Evolutionary conservation across 805 yeast genomes (phyloP), one percentile per base, ranked within the genome.

Genomic region (Candida adriatica): DNA sequence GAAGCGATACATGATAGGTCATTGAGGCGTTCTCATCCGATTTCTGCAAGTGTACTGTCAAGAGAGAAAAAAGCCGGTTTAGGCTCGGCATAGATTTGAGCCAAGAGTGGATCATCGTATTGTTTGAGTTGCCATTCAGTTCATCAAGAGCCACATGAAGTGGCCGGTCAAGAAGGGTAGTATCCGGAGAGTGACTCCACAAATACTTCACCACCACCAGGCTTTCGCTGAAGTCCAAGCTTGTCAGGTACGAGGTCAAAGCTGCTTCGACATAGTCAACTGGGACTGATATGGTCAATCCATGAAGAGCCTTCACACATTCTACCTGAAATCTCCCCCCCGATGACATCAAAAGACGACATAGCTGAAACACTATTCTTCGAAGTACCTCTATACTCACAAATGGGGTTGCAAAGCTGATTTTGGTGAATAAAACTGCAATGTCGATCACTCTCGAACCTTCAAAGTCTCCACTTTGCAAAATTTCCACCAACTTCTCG

Each of bases 171-270:
- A 86, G 57, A 31, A 61, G 55, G 3, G 52, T 40, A 4, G 58
- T 46, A 22, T 75, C 84, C 26, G 66, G 69, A 0, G 90, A 68
- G 45, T 83, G 90, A 4, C 66, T 64, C 96, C 96, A 90, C 5
- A 88, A 51, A 7, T 73, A 66, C 30, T 74, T 66, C 41, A 85
- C 70, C 0, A 82, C 79, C 13, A 61, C 53, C 1, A 79, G 54
- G 37, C 75, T 62, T 13, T 64, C 56, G 6, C 56, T 49, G 14
- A 66, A 56, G 21, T 49, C 50, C 6, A 56, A 39, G 6, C 62
- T 52, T 4, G 64, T 49, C 18, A 84, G 65, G 28, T 75, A 63
- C 2, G 70, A 61, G 0, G 84, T 61, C 3, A 88, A 41, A 0
- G 85, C 81, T 1, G 94, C 90, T 45, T 87, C 94, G 16, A 87